phyloP scores from a whole-genome alignment of 495 filamentous ascomycete species.

The Alectoria sarmentosa region DNA sequence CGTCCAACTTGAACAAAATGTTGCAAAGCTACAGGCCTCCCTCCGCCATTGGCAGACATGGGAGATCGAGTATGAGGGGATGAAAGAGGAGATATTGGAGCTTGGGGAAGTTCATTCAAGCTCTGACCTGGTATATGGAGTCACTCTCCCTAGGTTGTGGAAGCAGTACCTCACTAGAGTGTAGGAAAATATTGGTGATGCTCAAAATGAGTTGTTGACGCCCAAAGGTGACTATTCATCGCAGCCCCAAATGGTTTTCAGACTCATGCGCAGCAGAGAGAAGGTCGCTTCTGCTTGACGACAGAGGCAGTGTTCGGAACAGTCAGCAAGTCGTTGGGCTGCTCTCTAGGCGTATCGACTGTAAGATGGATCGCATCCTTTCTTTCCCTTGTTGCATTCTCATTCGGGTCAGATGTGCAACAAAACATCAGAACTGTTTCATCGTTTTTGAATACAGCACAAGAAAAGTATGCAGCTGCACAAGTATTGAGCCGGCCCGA shows the following conservation, averaged over 20 bases:
- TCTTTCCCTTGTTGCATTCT: constrained; percentile 4
- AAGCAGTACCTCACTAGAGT: constrained; percentile 2
- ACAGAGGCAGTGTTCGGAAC: constrained; percentile 40
- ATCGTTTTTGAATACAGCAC: constrained; percentile 45
- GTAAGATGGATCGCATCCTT: constrained; percentile 23
- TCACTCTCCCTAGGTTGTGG: constrained; percentile 32
- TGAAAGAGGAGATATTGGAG: constrained; percentile 67
- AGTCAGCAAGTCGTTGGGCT: constrained; percentile 55
- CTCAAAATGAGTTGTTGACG: constrained; percentile 48
- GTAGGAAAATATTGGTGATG: constrained; percentile 31
- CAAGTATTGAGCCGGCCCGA: constrained; percentile 33
- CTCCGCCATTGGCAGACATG: constrained; percentile 82
- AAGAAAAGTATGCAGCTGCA: constrained; percentile 57
- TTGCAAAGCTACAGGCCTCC: constrained; percentile 65
- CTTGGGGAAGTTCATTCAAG: constrained; percentile 43
- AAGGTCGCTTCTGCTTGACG: constrained; percentile 55
- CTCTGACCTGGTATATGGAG: constrained; percentile 45
- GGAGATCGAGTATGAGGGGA: constrained; percentile 83
- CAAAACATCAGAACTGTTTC: constrained; percentile 57
- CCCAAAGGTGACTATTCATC: constrained; percentile 38
- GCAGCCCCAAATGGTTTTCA: not conserved
- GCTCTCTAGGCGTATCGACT: constrained; percentile 73
- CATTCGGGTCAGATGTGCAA: constrained; percentile 50
- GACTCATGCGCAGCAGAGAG: constrained; percentile 42
- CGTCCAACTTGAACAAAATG: constrained; percentile 64